Percentiles rank a stretch among this genome's conserved stretches.
Evolutionary conservation across 257 asterid species (phyloP).

Genomic region (Penstemon barbatus): DNA sequence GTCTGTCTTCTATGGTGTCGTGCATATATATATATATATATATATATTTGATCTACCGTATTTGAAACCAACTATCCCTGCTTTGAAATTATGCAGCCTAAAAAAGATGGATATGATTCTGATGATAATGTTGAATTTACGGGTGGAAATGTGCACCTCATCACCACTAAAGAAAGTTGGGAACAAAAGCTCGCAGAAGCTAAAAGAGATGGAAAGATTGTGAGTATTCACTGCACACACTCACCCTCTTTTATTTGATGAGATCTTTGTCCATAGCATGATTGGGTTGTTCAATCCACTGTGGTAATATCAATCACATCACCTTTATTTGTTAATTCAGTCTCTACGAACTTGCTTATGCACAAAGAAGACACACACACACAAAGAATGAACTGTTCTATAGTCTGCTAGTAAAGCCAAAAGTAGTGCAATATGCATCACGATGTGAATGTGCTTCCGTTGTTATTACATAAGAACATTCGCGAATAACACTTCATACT

Average conservation of each 20-base stretch:
- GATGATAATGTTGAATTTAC: too few relatives aligned
- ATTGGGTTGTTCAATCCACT: slow-evolving; percentile 4
- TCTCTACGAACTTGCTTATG: not conserved
- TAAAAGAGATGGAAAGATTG: too few relatives aligned
- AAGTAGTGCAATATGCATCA: not conserved
- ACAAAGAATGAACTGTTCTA: not conserved
- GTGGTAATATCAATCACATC: not conserved
- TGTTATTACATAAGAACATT: not conserved
- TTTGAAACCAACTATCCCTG: too few relatives aligned
- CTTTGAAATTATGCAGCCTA: too few relatives aligned
- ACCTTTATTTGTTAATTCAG: not conserved
- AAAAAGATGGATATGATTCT: too few relatives aligned
- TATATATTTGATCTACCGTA: too few relatives aligned
- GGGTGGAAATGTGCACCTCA: too few relatives aligned
- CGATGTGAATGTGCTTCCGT: not conserved
- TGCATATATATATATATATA: too few relatives aligned
- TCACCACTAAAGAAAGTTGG: too few relatives aligned
- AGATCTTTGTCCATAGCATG: not conserved
- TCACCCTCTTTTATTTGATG: slow-evolving; percentile 9
- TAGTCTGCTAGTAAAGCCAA: not conserved
- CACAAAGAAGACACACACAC: not conserved
- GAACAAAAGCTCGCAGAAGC: too few relatives aligned
- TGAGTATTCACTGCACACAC: not conserved
- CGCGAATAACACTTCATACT: not conserved
- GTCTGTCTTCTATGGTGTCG: too few relatives aligned